These are phyloP conservation scores for Candida mattraensis DNA, from an alignment of 805 yeast genomes.

Conservation along the genomic window DNA sequence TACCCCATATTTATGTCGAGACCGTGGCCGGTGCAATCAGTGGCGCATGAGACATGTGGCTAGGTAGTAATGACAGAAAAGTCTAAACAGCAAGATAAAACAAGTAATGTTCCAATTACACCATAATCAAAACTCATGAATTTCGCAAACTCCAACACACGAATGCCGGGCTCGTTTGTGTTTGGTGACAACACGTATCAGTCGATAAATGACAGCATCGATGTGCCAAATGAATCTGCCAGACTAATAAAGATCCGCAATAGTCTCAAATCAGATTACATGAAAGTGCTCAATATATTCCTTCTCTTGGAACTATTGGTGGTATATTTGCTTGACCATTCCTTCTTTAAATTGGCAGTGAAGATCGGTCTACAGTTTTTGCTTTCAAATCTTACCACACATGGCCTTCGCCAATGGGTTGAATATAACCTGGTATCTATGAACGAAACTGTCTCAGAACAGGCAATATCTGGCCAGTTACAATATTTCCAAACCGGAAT, in stretches of 20 bases:
- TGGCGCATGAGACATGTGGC: too few species aligned
- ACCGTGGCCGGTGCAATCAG: too few species aligned
- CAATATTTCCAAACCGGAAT: slow-evolving; percentile 14
- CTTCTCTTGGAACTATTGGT: slow-evolving; percentile 21
- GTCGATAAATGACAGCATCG: slow-evolving; percentile 1
- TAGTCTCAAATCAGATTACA: slow-evolving; percentile 15
- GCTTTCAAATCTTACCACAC: slow-evolving; percentile 18
- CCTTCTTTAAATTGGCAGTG: slow-evolving; percentile 24
- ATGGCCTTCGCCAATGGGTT: slow-evolving; percentile 19
- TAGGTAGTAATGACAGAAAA: too few species aligned
- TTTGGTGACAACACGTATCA: slow-evolving; percentile 2
- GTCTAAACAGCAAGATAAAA: too few species aligned
- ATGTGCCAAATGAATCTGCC: neutral
- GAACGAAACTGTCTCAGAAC: slow-evolving; percentile 13
- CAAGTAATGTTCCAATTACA: too few species aligned
- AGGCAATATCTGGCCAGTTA: slow-evolving; percentile 11
- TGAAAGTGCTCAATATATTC: slow-evolving; percentile 13
- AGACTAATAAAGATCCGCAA: slow-evolving; percentile 19
- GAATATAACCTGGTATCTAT: slow-evolving; percentile 14
- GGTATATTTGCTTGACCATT: slow-evolving; percentile 26
- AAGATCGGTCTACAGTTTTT: slow-evolving; percentile 22
- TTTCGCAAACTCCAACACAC: neutral
- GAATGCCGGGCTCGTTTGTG: slow-evolving; percentile 11
- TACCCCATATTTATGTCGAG: too few species aligned
- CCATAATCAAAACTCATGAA: too few species aligned